Conservation (phyloP, 2,329 filamentous ascomycete species). For the Tolypocladium paradoxum region DNA sequence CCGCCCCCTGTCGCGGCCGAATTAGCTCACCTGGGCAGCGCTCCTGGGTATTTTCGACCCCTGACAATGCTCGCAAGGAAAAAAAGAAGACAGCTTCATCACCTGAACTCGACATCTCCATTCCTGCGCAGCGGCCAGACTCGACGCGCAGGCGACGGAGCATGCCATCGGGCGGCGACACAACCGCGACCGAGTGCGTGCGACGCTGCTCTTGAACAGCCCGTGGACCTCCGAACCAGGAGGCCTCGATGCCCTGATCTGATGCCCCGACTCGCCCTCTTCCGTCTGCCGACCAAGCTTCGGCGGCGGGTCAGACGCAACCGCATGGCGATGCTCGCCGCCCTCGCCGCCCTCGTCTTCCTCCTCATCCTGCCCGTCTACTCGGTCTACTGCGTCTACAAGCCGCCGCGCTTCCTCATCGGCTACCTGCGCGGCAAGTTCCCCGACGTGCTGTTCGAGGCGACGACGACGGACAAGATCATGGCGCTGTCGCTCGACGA, state of each 20-base stretch:
- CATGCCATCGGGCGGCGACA: not conserved
- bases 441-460: conserved; percentile 71
- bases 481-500: conserved; percentile 84
- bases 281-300: conserved; percentile 45
- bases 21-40: not conserved
- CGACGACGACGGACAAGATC: conserved; percentile 47
- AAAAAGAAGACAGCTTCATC: not conserved
- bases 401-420: conserved; percentile 64
- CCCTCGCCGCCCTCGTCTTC: conserved; percentile 25
- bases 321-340: conserved; percentile 43
- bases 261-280: conserved; percentile 33
- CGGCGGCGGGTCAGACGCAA: conserved; percentile 47
- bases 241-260: conserved; percentile 4
- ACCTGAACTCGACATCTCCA: not conserved
- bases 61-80: not conserved
- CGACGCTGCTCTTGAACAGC: not conserved
- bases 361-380: conserved; percentile 27
- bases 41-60: not conserved
- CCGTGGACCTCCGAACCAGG: not conserved
- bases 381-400: conserved; percentile 63
- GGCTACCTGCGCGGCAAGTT: conserved; percentile 58
- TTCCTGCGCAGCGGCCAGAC: not conserved
- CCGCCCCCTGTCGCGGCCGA: not conserved
- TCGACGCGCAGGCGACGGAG: not conserved
- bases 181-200: not conserved